A percentile compares a stretch with the other conserved stretches of the same genome.
Evolutionary conservation across 306 rosid genomes (phyloP).

Genomic region (Parietaria judaica): DNA sequence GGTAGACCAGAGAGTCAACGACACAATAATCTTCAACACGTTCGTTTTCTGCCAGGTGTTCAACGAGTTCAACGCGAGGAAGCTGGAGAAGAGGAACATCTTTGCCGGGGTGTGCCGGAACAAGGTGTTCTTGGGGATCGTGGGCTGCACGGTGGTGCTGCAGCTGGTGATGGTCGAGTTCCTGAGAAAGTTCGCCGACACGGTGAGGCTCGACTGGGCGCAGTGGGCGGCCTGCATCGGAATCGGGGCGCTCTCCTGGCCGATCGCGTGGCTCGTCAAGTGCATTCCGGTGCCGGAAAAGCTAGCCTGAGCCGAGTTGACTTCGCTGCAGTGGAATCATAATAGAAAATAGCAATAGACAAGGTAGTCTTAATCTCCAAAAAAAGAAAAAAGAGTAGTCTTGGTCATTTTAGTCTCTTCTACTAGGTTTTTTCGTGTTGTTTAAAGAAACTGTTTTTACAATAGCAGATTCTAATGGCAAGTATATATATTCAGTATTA

Average conservation of each 20-base stretch:
- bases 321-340: background rate
- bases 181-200: slow-evolving; percentile 12
- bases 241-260: slow-evolving; percentile 16
- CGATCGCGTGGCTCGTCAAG: slow-evolving; percentile 19
- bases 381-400: background rate
- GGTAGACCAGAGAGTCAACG: slow-evolving; percentile 9
- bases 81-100: slow-evolving; percentile 11
- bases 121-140: slow-evolving; percentile 6
- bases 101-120: slow-evolving; percentile 7
- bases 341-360: background rate
- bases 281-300: slow-evolving; percentile 11
- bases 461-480: too few species aligned
- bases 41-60: slow-evolving; percentile 16
- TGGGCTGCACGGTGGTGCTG: slow-evolving; percentile 6
- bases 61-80: slow-evolving; percentile 16
- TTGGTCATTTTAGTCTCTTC: background rate
- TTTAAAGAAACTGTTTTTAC: too few species aligned
- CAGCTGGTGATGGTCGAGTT: slow-evolving; percentile 17
- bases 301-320: background rate
- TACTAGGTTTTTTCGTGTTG: too few species aligned
- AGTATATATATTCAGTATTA: too few species aligned
- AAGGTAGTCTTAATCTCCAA: background rate
- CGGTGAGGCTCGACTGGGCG: slow-evolving; percentile 13
- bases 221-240: slow-evolving; percentile 17
- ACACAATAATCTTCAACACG: slow-evolving; percentile 14